Evolutionary conservation across 2,329 filamentous ascomycete genomes (phyloP).

Genomic region (Fusarium temperatum): DNA sequence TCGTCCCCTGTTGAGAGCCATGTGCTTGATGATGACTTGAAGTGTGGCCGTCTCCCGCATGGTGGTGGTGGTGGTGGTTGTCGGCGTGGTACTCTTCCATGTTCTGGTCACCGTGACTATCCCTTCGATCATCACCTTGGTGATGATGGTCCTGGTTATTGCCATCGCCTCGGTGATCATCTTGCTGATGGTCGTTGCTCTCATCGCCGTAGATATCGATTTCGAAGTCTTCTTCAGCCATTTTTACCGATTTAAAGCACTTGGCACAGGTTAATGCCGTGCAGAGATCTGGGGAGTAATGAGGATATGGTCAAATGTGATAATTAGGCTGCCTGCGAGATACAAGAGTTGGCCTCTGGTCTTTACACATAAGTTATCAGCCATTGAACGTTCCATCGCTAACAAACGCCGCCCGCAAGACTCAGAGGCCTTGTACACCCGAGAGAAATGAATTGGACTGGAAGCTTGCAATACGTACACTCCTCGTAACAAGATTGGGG

Average conservation of each 20-base stretch:
- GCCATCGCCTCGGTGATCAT: constrained; percentile 46
- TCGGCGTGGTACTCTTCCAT: constrained; percentile 51
- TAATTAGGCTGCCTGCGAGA: constrained; percentile 43
- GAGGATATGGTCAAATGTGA: constrained; percentile 33
- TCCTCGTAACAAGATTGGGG: constrained; percentile 47
- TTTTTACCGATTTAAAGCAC: constrained; percentile 46
- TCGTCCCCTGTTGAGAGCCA: constrained; percentile 59
- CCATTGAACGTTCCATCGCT: constrained; percentile 34
- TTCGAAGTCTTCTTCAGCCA: constrained; percentile 77
- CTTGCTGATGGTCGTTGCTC: constrained; percentile 55
- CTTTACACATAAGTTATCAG: constrained; percentile 41
- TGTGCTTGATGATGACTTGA: constrained; percentile 54
- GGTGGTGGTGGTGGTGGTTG: constrained; percentile 40
- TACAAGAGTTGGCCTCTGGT: constrained; percentile 40
- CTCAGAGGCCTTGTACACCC: constrained; percentile 20
- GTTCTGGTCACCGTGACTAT: constrained; percentile 51
- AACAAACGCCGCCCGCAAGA: constrained; percentile 9
- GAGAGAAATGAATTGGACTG: constrained; percentile 47
- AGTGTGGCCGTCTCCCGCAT: constrained; percentile 48
- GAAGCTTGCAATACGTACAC: constrained; percentile 66
- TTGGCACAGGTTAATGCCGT: constrained; percentile 27
- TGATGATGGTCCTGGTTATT: constrained; percentile 38
- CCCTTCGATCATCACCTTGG: constrained; percentile 37
- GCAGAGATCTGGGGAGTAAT: constrained; percentile 13
- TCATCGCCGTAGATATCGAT: constrained; percentile 77